phyloP scores from a whole-genome alignment of 2,329 filamentous ascomycete genomes.

The Corynespora cassiicola region DNA sequence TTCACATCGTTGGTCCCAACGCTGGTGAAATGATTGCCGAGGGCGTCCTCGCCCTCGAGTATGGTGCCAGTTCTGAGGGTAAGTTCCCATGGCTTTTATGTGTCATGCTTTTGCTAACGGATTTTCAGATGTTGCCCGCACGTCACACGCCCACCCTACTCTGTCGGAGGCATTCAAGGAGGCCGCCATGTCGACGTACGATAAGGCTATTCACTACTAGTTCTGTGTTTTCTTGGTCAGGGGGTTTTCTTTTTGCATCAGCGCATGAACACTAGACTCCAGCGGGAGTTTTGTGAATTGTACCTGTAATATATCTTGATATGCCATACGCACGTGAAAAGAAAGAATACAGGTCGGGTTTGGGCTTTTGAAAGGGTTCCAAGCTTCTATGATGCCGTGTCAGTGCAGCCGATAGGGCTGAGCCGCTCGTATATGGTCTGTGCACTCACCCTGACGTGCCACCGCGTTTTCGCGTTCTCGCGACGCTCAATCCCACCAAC shows the following conservation, averaged over 20 bases:
- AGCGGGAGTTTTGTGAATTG: constrained; percentile 49
- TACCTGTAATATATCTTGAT: constrained; percentile 48
- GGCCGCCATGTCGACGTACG: constrained; percentile 96
- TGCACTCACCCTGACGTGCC: constrained; percentile 28
- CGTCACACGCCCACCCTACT: constrained; percentile 95
- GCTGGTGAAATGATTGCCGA: constrained; percentile 99
- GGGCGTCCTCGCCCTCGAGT: constrained; percentile 92
- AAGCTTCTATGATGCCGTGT: not conserved
- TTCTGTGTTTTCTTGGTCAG: constrained; percentile 31
- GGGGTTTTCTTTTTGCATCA: constrained; percentile 40
- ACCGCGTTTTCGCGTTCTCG: constrained; percentile 33
- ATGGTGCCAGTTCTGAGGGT: constrained; percentile 90
- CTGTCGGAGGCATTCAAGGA: constrained; percentile 99
- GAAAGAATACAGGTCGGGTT: constrained; percentile 25
- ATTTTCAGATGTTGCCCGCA: constrained; percentile 61
- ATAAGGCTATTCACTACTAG: constrained; percentile 93
- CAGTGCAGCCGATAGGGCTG: constrained; percentile 28
- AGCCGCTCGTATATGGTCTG: constrained; percentile 11
- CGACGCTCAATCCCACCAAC: constrained; percentile 28
- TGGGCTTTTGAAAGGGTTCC: constrained; percentile 5
- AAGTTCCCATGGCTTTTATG: constrained; percentile 59
- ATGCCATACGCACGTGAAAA: constrained; percentile 36
- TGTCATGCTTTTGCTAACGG: constrained; percentile 18
- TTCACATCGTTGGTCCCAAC: constrained; percentile 95
- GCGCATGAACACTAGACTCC: constrained; percentile 41